Percentiles rank a stretch among this genome's conserved stretches.
phyloP scores from a whole-genome alignment of 1,284 basidiomycete species.

The Pterulicium gracile region DNA sequence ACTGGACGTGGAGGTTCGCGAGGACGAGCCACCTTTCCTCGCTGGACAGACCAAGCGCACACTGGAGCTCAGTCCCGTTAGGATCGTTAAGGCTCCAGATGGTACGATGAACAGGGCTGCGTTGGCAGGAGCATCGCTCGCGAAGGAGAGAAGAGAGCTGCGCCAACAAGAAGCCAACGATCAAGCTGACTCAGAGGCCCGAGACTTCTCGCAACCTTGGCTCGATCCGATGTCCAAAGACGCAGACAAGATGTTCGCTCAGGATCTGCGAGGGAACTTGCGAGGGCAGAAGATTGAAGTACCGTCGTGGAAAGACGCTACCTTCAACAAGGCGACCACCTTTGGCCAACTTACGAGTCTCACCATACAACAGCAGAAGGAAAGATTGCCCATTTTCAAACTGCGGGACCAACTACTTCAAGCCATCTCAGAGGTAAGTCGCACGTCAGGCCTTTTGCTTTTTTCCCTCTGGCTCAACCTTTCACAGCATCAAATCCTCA shows the following conservation, averaged over 20 bases:
- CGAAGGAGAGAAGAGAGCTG: conserved; percentile 92
- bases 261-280: conserved; percentile 81
- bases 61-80: conserved; percentile 92
- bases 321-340: conserved; percentile 95
- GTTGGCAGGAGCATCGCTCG: conserved; percentile 83
- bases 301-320: conserved; percentile 87
- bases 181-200: conserved; percentile 84
- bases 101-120: conserved; percentile 95
- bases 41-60: conserved; percentile 94
- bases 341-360: conserved; percentile 88
- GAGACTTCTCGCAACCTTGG: conserved; percentile 94
- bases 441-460: conserved; percentile 4
- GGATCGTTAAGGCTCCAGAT: conserved; percentile 92
- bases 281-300: conserved; percentile 78
- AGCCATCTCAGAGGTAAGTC: conserved; percentile 78
- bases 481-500: conserved; percentile 63
- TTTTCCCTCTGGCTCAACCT: conserved; percentile 13
- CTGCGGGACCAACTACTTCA: conserved; percentile 87
- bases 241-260: conserved; percentile 82
- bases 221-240: conserved; percentile 95
- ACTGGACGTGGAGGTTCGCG: conserved; percentile 93
- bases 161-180: conserved; percentile 94
- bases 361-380: conserved; percentile 91
- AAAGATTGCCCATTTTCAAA: conserved; percentile 91
- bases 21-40: conserved; percentile 95